Evolutionary conservation across 139 green algal genomes (phyloP).

Genomic region (Desmodesmus armatus): DNA sequence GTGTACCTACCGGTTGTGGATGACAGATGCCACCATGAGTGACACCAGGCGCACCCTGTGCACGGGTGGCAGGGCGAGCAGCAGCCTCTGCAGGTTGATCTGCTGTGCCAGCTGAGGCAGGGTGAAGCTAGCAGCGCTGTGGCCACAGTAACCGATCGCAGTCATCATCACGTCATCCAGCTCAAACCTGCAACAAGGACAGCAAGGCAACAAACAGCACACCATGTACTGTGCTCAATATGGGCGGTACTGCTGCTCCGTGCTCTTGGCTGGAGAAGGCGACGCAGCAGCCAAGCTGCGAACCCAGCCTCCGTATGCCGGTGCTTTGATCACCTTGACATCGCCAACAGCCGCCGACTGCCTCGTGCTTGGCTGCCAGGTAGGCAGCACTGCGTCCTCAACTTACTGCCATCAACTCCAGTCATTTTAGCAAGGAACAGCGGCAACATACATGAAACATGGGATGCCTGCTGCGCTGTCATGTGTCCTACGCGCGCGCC

Average conservation of each 20-base stretch:
- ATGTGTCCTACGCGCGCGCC: too few species aligned
- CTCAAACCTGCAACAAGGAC: neutral
- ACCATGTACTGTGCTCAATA: neutral
- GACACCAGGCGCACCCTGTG: too few species aligned
- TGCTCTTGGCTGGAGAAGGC: neutral
- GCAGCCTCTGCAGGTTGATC: too few species aligned
- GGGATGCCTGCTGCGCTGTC: neutral
- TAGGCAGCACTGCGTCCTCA: neutral
- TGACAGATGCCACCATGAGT: too few species aligned
- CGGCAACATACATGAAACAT: neutral
- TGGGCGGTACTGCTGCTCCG: neutral
- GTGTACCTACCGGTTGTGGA: too few species aligned
- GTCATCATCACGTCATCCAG: constrained; percentile 29
- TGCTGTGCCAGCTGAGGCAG: too few species aligned
- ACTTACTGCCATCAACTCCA: neutral
- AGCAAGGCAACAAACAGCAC: neutral
- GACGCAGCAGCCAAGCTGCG: neutral
- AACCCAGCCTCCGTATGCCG: neutral
- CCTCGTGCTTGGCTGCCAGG: neutral
- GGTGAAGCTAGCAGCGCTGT: too few species aligned
- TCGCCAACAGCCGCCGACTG: neutral
- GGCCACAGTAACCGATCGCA: too few species aligned
- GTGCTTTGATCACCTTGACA: neutral
- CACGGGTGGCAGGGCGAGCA: too few species aligned
- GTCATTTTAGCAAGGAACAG: neutral